These are phyloP conservation scores for Spatholobus suberectus DNA, from an alignment of 306 rosid species.

Conservation along the genomic window DNA sequence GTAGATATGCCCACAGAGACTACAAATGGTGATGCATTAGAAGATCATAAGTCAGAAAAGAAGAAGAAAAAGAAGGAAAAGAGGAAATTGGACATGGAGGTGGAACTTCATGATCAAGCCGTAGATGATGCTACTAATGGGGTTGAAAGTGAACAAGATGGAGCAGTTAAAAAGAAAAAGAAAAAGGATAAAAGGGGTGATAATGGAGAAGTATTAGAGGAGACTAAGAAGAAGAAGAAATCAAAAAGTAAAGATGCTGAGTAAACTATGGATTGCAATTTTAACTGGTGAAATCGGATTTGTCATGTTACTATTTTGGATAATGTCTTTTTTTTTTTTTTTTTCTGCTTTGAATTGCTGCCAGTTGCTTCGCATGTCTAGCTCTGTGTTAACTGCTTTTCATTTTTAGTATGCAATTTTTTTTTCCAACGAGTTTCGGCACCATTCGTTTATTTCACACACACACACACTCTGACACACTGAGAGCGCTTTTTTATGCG, in stretches of 20 bases:
- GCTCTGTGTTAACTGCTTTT: too few species aligned
- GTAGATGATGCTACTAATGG: constrained; percentile 42
- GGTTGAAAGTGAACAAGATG: constrained; percentile 47
- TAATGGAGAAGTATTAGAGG: constrained; percentile 52
- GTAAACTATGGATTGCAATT: constrained; percentile 7
- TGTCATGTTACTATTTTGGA: constrained; percentile 29
- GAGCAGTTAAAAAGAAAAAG: constrained; percentile 55
- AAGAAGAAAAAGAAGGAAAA: constrained; percentile 75
- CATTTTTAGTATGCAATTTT: too few species aligned
- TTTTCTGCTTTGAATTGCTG: not conserved
- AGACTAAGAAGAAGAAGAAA: constrained; percentile 66
- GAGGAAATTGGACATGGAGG: constrained; percentile 59
- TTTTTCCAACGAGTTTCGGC: too few species aligned
- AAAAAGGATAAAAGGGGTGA: constrained; percentile 59
- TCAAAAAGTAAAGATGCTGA: constrained; percentile 50
- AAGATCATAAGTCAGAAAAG: constrained; percentile 66
- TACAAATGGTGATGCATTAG: constrained; percentile 54
- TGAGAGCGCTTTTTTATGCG: too few species aligned
- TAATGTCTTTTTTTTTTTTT: not conserved
- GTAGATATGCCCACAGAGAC: too few species aligned
- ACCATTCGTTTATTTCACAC: too few species aligned
- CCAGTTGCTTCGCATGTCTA: not conserved
- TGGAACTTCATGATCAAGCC: too few species aligned
- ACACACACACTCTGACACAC: too few species aligned
- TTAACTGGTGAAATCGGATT: not conserved